Base-by-base conservation (phyloP, 768 basidiomycete genomes). In the Boletus reticulatus region DNA sequence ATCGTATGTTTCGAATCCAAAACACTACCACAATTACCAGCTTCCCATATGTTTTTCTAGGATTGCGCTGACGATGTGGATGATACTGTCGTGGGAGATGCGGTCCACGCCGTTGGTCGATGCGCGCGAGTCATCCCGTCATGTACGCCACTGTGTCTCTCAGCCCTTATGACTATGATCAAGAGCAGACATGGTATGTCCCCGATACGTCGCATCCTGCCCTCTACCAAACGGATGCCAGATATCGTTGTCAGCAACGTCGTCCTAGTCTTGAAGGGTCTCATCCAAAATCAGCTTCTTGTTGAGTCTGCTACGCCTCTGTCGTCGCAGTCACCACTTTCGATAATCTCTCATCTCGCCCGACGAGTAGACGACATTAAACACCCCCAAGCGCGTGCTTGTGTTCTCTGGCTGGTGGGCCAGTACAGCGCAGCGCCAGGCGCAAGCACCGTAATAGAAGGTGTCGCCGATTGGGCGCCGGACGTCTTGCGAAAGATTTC, bases 331-430 rank as follows among this genome's bases (percentile, higher is more conserved):
- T 73, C 75, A 5, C 81, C 91, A 0, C 67, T 87, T 11, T 74
- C 77, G 9, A 88, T 96, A 58, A 86, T 96, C n/a, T 80, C 85
- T 4, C 83, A 84, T 36, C 83, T 98, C 7, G 92, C 93, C 0
- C 78, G 82, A 47, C 80, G 82, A 32, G 80, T 96, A 44, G 90
- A 93, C 46, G 86, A 85, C 49, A 90, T 98, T 48, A 80, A 76
- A 8, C 91, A 94, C 62, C 77, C 86, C 1, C 81, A 85, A 63
- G 94, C 95, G 1, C 77, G 92, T 31, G 93, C 95, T 0, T 94
- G 90, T 61, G 85, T 98, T 1, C 74, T 93, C 24, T 97, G 96
- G 94, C 82, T 98, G 1, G 93, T 94, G 0, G 95, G 96, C 0
- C 93, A 97, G 68, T 92, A 92, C 66, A 83, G 89, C 17, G 78